phyloP scores from a whole-genome alignment of 2,329 filamentous ascomycete species.

The Atkinsonella hypoxylon region DNA sequence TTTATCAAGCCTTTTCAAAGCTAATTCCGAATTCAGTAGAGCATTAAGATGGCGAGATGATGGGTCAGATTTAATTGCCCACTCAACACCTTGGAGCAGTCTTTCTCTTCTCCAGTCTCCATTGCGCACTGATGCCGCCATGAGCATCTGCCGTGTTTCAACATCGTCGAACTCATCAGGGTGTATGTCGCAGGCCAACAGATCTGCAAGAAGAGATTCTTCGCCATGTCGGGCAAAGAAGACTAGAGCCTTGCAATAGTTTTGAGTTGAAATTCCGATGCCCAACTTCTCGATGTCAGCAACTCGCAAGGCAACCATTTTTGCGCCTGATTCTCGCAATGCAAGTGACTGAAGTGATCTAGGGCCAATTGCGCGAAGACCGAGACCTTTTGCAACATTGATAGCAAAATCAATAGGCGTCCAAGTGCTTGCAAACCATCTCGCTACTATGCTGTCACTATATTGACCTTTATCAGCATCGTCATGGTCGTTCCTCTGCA shows the following conservation, averaged over 20 bases:
- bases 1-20: slow-evolving; percentile 10
- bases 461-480: slow-evolving; percentile 11
- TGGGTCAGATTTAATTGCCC: slow-evolving; percentile 10
- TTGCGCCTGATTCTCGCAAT: slow-evolving; percentile 44
- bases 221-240: slow-evolving; percentile 49
- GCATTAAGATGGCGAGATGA: slow-evolving; percentile 15
- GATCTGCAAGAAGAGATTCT: slow-evolving; percentile 31
- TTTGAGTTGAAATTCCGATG: slow-evolving; percentile 49
- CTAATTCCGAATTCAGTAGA: slow-evolving; percentile 10
- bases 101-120: slow-evolving; percentile 28
- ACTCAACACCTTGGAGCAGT: slow-evolving; percentile 32
- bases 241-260: slow-evolving; percentile 54
- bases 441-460: slow-evolving; percentile 52
- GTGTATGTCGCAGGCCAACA: slow-evolving; percentile 39
- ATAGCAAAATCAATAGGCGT: slow-evolving; percentile 63
- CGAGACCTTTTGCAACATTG: slow-evolving; percentile 56
- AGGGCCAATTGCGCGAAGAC: slow-evolving; percentile 61
- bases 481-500: background rate
- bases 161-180: slow-evolving; percentile 42
- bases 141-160: slow-evolving; percentile 26
- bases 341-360: slow-evolving; percentile 68
- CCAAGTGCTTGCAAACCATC: slow-evolving; percentile 64
- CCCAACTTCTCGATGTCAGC: slow-evolving; percentile 46
- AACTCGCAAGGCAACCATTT: slow-evolving; percentile 47
- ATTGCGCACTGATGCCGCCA: slow-evolving; percentile 18